Evolutionary conservation across 768 basidiomycete genomes (phyloP), one percentile per base, ranked within the genome.

Genomic region (Leccinum disarticulatum): DNA sequence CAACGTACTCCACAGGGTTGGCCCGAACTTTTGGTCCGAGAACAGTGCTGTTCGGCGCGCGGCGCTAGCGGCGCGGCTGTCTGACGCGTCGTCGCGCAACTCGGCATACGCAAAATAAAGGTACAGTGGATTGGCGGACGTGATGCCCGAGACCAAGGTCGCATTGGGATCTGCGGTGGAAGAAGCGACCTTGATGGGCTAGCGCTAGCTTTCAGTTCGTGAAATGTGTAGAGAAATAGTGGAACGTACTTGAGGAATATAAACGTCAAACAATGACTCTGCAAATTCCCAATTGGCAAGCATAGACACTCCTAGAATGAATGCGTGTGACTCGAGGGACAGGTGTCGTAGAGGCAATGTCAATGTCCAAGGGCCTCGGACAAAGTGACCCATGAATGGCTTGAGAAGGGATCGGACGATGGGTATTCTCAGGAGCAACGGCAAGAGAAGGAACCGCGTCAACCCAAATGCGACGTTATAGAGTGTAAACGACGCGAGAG

Each of bases 101-200:
- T 92, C 90, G 0, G 80, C 73, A 64, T 85, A 90, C 0, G 90
- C 89, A 61, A 87, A 83, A 68, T 87, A 81, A 46, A 81, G 81
- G 72, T 84, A 87, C 28, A 79, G 68, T 25, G 61, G 60, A 55
- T 85, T 80, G 4, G 72, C 61, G 17, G 86, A 87, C 2, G 84
- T 80, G 47, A 84, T 76, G 10, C 90, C 91, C 5, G 88, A 86
- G 10, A 90, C 75, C 6, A 90, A 74, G 4, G 80, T 83, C 4
- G 80, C 74, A 41, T 81, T 78, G 2, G 85, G 80, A 54, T 89
- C 83, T 1, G 81, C 69, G 2, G 84, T 78, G 8, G 72, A 60
- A 11, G 71, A 64, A 0, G 81, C 76, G 0, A 86, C 77, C 3
- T 74, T 65, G 25, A 85, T 70, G 2, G 83, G 81, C 84, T 88